phyloP scores from a whole-genome alignment of 345 rosid genomes.

The Dipteronia sinensis region DNA sequence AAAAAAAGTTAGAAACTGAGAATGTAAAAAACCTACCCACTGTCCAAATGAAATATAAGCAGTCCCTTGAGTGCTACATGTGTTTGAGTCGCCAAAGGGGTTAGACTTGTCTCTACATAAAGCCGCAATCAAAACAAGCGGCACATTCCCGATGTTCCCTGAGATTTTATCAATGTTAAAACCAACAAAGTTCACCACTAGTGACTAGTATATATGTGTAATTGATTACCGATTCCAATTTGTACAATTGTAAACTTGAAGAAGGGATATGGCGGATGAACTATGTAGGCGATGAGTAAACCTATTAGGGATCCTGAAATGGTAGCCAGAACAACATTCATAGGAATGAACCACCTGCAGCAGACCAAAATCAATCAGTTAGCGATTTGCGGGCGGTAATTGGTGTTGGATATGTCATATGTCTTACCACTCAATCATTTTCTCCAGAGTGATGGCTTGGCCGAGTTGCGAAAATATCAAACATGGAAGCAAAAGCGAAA shows the following conservation, averaged over 20 bases:
- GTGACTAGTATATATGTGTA: background rate
- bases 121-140: conserved; percentile 94
- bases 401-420: background rate
- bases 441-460: conserved; percentile 80
- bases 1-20: conserved; percentile 8
- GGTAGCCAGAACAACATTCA: conserved; percentile 74
- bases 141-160: conserved; percentile 99
- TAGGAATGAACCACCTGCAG: conserved; percentile 97
- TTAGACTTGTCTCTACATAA: conserved; percentile 79
- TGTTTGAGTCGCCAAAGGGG: conserved; percentile 87
- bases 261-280: conserved; percentile 92
- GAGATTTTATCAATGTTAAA: conserved; percentile 29
- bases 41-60: conserved; percentile 99
- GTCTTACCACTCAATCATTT: conserved; percentile 84
- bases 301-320: conserved; percentile 86
- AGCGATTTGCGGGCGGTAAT: background rate
- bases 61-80: conserved; percentile 83
- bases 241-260: conserved; percentile 92
- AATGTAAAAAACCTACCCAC: conserved; percentile 59
- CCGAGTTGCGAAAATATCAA: conserved; percentile 97
- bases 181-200: background rate
- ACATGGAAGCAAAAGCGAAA: conserved; percentile 96
- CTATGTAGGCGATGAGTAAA: conserved; percentile 54
- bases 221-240: conserved; percentile 69
- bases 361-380: background rate